Base-by-base conservation (phyloP, 352 stramenopile species). In the Albugo candida region DNA sequence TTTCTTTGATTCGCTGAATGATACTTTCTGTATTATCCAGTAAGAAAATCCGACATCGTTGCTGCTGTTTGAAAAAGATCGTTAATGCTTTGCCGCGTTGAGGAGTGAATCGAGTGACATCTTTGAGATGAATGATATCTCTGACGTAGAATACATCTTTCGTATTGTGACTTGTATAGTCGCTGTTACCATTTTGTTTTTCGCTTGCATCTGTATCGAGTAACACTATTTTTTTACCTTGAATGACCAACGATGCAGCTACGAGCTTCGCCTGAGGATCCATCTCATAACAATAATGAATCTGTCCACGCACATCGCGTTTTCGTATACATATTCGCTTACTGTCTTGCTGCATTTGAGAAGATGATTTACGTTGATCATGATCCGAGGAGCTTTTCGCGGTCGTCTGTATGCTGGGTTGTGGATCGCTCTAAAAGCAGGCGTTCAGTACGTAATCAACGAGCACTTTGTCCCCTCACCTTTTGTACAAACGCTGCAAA, bases 61-160 rank as follows among this genome's bases (percentile, higher is more conserved):
- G 48, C 24, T 58, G 65, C 48, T 78, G 54, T 52, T 80, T 80
- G 55, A 87, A 87, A 60, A 87, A 87, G 13, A 87, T 54, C 34
- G 71, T 87, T 51, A 87, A 44, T 17, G 75, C 84, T 52, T 83
- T 84, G 52, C 72, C 66, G 46, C 61, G 55, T 44, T 84, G 72
- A 11, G 75, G 75, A 1, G 75, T 84, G 58, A 87, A 83, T 13
- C 75, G 71, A 13, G 75, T 62, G 36, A 87, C 63, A 21, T 84
- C 68, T 16, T 65, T 67, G 14, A 87, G 58, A 11, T 61, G 60
- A 24, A 87, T 78, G 20, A 84, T 48, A 24, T 82, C 68, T 34
- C 62, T 54, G 24, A 87, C 68, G 52, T 73, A 74, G 36, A 84
- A 31, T 8, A 31, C 24, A 31, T 31, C 24, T 8, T 31, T 3